These are phyloP conservation scores for Myxozyma monticola DNA, from an alignment of 805 yeast species.

Conservation along the genomic window DNA sequence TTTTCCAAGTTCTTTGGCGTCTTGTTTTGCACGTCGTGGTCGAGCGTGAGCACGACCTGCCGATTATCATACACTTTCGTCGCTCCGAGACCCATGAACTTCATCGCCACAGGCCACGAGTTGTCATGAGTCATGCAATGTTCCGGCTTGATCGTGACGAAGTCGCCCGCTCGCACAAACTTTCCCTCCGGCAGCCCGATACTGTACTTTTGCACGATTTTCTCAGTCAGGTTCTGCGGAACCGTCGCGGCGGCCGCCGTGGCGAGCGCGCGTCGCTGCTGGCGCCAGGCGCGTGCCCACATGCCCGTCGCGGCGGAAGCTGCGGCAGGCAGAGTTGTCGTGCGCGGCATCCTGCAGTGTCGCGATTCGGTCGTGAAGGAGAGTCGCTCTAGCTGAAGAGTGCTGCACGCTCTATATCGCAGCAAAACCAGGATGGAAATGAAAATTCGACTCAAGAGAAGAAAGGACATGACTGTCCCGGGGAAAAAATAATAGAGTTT, in stretches of 20 bases:
- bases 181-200: slow-evolving; percentile 80
- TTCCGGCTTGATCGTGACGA: slow-evolving; percentile 90
- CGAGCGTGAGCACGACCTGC: slow-evolving; percentile 94
- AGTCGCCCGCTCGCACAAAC: slow-evolving; percentile 83
- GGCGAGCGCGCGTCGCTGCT: slow-evolving; percentile 17
- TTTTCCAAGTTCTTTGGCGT: slow-evolving; percentile 83
- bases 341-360: slow-evolving; percentile 11
- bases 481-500: too few species aligned
- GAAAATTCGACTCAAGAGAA: too few species aligned
- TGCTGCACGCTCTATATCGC: too few species aligned
- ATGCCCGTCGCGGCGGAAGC: slow-evolving; percentile 6
- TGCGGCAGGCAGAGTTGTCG: not conserved
- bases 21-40: slow-evolving; percentile 97
- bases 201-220: slow-evolving; percentile 90
- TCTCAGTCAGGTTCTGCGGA: slow-evolving; percentile 86
- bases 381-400: too few species aligned
- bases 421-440: too few species aligned
- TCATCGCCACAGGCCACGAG: slow-evolving; percentile 98
- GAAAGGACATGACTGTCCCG: too few species aligned
- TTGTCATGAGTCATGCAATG: slow-evolving; percentile 99
- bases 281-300: slow-evolving; percentile 5
- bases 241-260: slow-evolving; percentile 11
- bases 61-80: slow-evolving; percentile 74
- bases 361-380: not conserved
- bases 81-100: slow-evolving; percentile 94